These are phyloP conservation scores for Rhizomucor miehei DNA, from an alignment of 371 early-diverging fungal genomes.

Conservation along the genomic window DNA sequence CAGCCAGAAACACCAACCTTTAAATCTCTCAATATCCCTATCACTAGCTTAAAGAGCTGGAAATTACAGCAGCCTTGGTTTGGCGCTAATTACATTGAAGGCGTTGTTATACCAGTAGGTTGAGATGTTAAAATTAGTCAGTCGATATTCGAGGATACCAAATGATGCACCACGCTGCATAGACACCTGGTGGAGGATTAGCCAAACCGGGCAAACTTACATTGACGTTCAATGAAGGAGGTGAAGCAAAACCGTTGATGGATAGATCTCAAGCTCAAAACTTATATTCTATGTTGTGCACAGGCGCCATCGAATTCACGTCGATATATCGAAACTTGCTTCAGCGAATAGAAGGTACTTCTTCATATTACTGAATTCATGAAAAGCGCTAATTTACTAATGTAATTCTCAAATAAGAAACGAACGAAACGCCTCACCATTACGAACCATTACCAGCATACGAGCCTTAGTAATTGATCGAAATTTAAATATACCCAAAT, in stretches of 20 bases:
- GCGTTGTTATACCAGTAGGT: constrained; percentile 42
- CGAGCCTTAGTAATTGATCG: neutral
- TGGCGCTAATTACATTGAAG: constrained; percentile 51
- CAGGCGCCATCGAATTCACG: constrained; percentile 54
- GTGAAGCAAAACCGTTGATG: constrained; percentile 12
- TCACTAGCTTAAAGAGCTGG: constrained; percentile 39
- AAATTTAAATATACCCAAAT: too few species aligned
- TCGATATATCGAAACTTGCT: constrained; percentile 34
- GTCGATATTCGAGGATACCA: neutral
- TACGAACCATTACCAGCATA: constrained; percentile 3
- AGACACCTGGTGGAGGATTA: constrained; percentile 52
- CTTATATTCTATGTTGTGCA: too few species aligned
- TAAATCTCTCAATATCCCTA: constrained; percentile 45
- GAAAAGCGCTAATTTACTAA: neutral
- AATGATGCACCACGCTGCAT: neutral
- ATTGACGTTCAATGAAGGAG: constrained; percentile 51
- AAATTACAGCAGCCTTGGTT: constrained; percentile 58
- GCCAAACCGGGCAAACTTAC: constrained; percentile 29
- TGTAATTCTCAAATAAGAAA: neutral
- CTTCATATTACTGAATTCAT: neutral
- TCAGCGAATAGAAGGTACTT: constrained; percentile 20
- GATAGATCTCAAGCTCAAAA: neutral
- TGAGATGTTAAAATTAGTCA: neutral
- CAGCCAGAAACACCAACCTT: constrained; percentile 17
- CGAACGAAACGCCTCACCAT: constrained; percentile 6